Evolutionary conservation across 192 early-diverging fungal species (phyloP).

Genomic region (Backusella parvicylindrica): DNA sequence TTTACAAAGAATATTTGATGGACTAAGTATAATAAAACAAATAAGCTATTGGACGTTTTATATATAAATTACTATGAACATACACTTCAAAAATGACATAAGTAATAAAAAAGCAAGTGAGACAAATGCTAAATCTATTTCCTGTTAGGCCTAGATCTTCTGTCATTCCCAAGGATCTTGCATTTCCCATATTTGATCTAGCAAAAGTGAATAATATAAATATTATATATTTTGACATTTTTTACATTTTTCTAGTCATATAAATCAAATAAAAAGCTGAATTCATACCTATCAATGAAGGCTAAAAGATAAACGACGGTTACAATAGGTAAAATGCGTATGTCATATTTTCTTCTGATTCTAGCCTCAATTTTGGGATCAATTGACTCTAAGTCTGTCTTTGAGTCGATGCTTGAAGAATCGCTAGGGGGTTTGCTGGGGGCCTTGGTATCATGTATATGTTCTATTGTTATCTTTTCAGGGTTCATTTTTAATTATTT

Average conservation of each 20-base stretch:
- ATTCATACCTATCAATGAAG: constrained; percentile 11
- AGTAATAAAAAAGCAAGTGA: constrained; percentile 10
- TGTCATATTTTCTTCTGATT: constrained; percentile 16
- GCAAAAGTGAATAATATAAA: not conserved
- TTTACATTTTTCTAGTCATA: not conserved
- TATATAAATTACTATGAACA: not conserved
- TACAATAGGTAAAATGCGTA: constrained; percentile 3
- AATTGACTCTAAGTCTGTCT: not conserved
- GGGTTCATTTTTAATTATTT: not conserved
- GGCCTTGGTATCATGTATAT: not conserved
- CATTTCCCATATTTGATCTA: constrained; percentile 18
- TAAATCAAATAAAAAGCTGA: not conserved
- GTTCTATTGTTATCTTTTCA: not conserved
- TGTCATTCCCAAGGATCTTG: not conserved
- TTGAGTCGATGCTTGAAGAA: not conserved
- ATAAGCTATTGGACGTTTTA: not conserved
- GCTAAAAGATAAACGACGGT: constrained; percentile 4
- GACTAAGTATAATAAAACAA: not conserved
- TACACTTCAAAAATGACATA: constrained; percentile 13
- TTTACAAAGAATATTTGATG: constrained; percentile 9
- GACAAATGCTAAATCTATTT: constrained; percentile 7
- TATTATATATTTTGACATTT: not conserved
- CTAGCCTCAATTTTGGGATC: constrained; percentile 1
- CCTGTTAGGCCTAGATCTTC: not conserved
- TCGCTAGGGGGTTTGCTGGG: not conserved